These are phyloP conservation scores for Boletus rubroflammeus DNA, from an alignment of 768 basidiomycete species.

Conservation along the genomic window DNA sequence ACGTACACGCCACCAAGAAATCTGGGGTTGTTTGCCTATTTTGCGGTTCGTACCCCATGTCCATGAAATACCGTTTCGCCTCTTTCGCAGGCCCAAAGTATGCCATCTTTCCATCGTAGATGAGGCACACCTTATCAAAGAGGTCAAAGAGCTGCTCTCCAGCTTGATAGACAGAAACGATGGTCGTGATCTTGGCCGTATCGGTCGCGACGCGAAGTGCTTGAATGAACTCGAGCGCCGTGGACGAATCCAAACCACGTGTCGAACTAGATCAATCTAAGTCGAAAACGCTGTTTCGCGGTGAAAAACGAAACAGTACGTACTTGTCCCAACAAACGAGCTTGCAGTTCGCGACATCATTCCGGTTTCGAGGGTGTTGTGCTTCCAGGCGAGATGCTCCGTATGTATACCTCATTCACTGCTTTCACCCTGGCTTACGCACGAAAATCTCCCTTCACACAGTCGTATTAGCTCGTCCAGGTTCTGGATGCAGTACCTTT, in stretches of 20 bases:
- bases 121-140: slow-evolving; percentile 50
- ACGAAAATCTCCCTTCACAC: not conserved
- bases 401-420: slow-evolving; percentile 41
- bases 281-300: not conserved
- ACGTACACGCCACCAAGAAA: slow-evolving; percentile 47
- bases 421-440: not conserved
- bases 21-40: slow-evolving; percentile 59
- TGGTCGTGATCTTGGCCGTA: slow-evolving; percentile 48
- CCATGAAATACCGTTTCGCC: not conserved
- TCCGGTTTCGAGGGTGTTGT: slow-evolving; percentile 60
- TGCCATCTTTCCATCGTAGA: slow-evolving; percentile 7
- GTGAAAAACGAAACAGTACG: slow-evolving; percentile 10
- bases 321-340: slow-evolving; percentile 79
- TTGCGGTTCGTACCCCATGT: slow-evolving; percentile 42
- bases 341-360: slow-evolving; percentile 51
- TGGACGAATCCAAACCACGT: slow-evolving; percentile 62
- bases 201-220: slow-evolving; percentile 65
- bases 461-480: slow-evolving; percentile 85
- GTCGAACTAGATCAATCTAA: slow-evolving; percentile 47
- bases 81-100: slow-evolving; percentile 4
- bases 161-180: slow-evolving; percentile 86
- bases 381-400: slow-evolving; percentile 71
- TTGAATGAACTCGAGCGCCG: slow-evolving; percentile 69
- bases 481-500: slow-evolving; percentile 52
- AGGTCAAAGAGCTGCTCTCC: slow-evolving; percentile 60